Evolutionary conservation across 768 basidiomycete species (phyloP).

Genomic region (Macrolepiota dolichaula): DNA sequence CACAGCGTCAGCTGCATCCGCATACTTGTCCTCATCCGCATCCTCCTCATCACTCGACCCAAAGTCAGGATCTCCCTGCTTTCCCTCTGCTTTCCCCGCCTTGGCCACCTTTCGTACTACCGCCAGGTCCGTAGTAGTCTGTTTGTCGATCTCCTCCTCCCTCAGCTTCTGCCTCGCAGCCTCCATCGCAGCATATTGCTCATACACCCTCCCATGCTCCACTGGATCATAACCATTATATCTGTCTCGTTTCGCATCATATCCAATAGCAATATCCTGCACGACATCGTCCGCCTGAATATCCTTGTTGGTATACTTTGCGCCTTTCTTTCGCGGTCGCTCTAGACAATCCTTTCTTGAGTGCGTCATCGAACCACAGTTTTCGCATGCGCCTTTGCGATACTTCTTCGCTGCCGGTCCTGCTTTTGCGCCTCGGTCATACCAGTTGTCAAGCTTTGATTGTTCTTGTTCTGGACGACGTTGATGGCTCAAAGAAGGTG

Average conservation of each 20-base stretch:
- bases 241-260: slow-evolving; percentile 93
- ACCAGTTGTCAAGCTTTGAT: slow-evolving; percentile 84
- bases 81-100: slow-evolving; percentile 71
- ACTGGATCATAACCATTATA: slow-evolving; percentile 98
- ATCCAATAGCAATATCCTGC: slow-evolving; percentile 73
- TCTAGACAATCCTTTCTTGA: slow-evolving; percentile 90
- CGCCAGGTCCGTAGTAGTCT: slow-evolving; percentile 88
- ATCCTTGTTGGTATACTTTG: slow-evolving; percentile 86
- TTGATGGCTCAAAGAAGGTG: slow-evolving; percentile 92
- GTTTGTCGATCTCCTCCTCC: slow-evolving; percentile 98
- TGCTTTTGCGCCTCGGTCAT: slow-evolving; percentile 79
- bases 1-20: slow-evolving; percentile 95
- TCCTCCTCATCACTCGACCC: slow-evolving; percentile 96
- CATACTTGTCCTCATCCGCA: slow-evolving; percentile 97
- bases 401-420: slow-evolving; percentile 96
- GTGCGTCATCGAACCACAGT: slow-evolving; percentile 97
- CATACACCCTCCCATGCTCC: slow-evolving; percentile 83
- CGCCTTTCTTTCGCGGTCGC: slow-evolving; percentile 93
- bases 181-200: slow-evolving; percentile 93
- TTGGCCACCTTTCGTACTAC: slow-evolving; percentile 95
- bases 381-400: slow-evolving; percentile 97
- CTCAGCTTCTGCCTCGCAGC: slow-evolving; percentile 84
- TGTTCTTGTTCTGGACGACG: slow-evolving; percentile 70
- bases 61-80: slow-evolving; percentile 83
- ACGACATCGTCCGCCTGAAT: slow-evolving; percentile 91